Evolutionary conservation across 306 rosid species (phyloP), one percentile per base, ranked within the genome.

Genomic region (Quercus suber): DNA sequence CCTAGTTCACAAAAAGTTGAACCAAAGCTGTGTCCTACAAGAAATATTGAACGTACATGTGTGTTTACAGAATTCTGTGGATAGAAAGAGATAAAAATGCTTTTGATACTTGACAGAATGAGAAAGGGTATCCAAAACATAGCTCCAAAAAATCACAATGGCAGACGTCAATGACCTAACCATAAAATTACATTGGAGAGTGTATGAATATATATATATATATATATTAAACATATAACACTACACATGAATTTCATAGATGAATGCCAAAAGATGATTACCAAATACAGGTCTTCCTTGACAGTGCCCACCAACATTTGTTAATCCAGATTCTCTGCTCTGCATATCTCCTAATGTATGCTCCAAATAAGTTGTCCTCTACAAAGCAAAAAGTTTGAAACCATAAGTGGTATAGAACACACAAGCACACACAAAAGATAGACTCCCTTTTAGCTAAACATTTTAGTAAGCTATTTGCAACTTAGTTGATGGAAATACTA

Each of bases 361-460:
- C 88, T 91, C 93, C 90, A 93, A 89, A 86, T 79, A 77, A 76
- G 78, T 28, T 78, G 86, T 84, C 85, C 87, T 90, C 98, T 90
- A 74, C 79, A 74, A 64, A 69, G 81, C 18, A 73, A 86, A n/a
- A 37, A 6, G 18, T 53, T 78, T 73, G 20, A 78, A 65, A 72
- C 59, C 19, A 57, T 19, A 77, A 52, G 25, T 52, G 19, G 64
- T 51, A 65, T 20, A 75, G 63, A 56, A 37, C 59, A 80, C 17
- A 49, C 21, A 59, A n/a, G 53, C 12, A 57, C 31, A 25, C 15
- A 72, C 17, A 65, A 7, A 14, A 15, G 18, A 65, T 3, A 61
- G 17, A 60, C 9, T 31, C 15, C 53, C 18, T 63, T 72, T 30
- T 21, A 73, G 41, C 13, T 33, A 61, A 71, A 6, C 41, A 72